Evolutionary conservation across 2,329 filamentous ascomycete genomes (phyloP).

Genomic region (Rhynchosporium graminicola): DNA sequence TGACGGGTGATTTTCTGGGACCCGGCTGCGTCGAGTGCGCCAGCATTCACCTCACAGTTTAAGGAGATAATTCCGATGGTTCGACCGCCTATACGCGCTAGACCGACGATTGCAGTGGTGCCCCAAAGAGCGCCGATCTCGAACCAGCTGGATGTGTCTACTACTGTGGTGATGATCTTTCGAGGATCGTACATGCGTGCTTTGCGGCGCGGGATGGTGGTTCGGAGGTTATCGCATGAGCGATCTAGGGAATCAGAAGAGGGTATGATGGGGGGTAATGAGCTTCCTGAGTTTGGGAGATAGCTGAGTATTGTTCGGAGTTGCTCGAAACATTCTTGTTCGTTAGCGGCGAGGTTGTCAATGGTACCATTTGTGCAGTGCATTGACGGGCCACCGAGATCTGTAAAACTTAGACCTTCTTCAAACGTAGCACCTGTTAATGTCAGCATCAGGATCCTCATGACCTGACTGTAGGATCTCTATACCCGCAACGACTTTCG

Average conservation of each 20-base stretch:
- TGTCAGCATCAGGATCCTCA: not conserved
- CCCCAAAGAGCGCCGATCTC: slow-evolving; percentile 66
- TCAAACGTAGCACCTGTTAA: slow-evolving; percentile 59
- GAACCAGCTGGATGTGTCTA: slow-evolving; percentile 60
- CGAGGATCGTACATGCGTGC: slow-evolving; percentile 62
- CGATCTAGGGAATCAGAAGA: slow-evolving; percentile 53
- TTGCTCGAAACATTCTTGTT: slow-evolving; percentile 63
- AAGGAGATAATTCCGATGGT: slow-evolving; percentile 61
- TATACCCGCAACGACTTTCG: slow-evolving; percentile 56
- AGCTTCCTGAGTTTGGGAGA: slow-evolving; percentile 57
- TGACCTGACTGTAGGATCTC: not conserved
- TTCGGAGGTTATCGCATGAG: slow-evolving; percentile 50
- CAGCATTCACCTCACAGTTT: slow-evolving; percentile 62
- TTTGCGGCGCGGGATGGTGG: slow-evolving; percentile 57
- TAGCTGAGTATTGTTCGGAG: slow-evolving; percentile 57
- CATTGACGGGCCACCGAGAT: slow-evolving; percentile 60
- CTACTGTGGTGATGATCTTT: slow-evolving; percentile 56
- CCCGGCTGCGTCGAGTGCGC: slow-evolving; percentile 60
- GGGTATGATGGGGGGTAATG: slow-evolving; percentile 52
- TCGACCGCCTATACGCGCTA: slow-evolving; percentile 57
- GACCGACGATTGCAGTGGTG: slow-evolving; percentile 59
- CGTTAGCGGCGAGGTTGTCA: slow-evolving; percentile 61
- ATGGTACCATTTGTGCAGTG: slow-evolving; percentile 68
- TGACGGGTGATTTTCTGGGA: slow-evolving; percentile 61
- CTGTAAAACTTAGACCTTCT: slow-evolving; percentile 58